Evolutionary conservation across 108 stramenopile species (phyloP).

Genomic region (Tribonema minus): DNA sequence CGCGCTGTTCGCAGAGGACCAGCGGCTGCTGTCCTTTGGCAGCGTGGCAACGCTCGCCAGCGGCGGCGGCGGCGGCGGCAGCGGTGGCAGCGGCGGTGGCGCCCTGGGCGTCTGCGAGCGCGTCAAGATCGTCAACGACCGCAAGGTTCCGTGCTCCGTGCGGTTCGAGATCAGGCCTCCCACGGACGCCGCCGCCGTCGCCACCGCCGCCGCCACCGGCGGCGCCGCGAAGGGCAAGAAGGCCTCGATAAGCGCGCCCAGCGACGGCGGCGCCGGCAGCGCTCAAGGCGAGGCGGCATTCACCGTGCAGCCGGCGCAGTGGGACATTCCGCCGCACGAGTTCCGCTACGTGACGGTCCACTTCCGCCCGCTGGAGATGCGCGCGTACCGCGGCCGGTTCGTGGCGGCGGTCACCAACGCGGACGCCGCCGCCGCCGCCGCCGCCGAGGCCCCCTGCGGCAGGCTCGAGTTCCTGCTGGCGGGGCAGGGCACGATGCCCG

Average conservation of each 20-base stretch:
- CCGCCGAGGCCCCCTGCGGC: not conserved
- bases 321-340: constrained; percentile 64
- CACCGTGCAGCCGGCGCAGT: constrained; percentile 52
- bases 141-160: constrained; percentile 56
- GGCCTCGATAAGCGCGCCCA: constrained; percentile 1
- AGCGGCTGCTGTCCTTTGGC: constrained; percentile 49
- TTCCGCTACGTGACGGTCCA: constrained; percentile 60
- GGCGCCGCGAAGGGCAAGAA: no score
- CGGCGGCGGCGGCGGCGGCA: no score
- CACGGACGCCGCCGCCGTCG: not conserved
- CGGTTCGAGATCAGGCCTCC: constrained; percentile 38
- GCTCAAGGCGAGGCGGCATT: constrained; percentile 19
- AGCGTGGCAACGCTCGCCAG: not conserved
- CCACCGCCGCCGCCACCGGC: not conserved
- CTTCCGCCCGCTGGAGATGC: constrained; percentile 60
- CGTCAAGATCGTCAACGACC: constrained; percentile 60
- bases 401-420: constrained; percentile 52
- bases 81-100: no score
- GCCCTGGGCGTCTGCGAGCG: constrained; percentile 49
- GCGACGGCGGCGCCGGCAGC: constrained; percentile 5
- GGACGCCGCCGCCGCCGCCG: constrained; percentile 3
- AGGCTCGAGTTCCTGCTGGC: constrained; percentile 52
- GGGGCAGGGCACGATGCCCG: constrained; percentile 60
- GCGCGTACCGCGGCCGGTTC: constrained; percentile 51
- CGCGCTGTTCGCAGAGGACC: constrained; percentile 40